Evolutionary conservation across 257 asterid species (phyloP).

Genomic region (Lavandula angustifolia): DNA sequence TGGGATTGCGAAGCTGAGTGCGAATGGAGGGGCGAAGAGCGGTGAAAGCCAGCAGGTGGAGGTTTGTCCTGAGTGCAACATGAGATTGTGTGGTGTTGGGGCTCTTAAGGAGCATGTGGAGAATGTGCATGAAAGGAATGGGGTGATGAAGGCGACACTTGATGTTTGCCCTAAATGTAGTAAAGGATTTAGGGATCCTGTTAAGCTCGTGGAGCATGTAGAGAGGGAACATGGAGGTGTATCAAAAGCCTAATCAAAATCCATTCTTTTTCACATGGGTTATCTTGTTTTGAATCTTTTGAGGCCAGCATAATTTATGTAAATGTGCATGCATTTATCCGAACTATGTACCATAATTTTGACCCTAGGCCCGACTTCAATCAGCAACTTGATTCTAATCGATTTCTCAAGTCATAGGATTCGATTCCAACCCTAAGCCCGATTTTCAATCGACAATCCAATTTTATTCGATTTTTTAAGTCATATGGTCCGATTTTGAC

Average conservation of each 20-base stretch:
- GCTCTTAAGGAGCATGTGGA: slow-evolving; percentile 84
- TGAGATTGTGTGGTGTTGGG: slow-evolving; percentile 56
- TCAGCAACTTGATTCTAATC: no score
- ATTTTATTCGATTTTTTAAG: no score
- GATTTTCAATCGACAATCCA: no score
- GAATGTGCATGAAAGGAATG: slow-evolving; percentile 75
- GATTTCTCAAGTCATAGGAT: no score
- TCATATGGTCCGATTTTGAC: no score
- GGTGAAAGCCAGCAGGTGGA: slow-evolving; percentile 51
- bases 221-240: slow-evolving; percentile 88
- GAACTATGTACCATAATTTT: no score
- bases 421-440: no score
- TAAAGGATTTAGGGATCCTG: slow-evolving; percentile 86
- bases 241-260: slow-evolving; percentile 54
- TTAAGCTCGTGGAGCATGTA: slow-evolving; percentile 85
- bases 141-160: slow-evolving; percentile 72
- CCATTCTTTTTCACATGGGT: slow-evolving; percentile 22
- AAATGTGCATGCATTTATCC: no score
- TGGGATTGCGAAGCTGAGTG: slow-evolving; percentile 71
- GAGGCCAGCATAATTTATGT: no score
- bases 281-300: slow-evolving; percentile 8
- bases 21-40: slow-evolving; percentile 32
- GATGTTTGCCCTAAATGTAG: slow-evolving; percentile 95
- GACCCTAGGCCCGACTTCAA: no score
- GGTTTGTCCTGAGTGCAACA: slow-evolving; percentile 73